These are phyloP conservation scores for Acacia crassicarpa DNA, from an alignment of 306 rosid genomes.

Conservation along the genomic window DNA sequence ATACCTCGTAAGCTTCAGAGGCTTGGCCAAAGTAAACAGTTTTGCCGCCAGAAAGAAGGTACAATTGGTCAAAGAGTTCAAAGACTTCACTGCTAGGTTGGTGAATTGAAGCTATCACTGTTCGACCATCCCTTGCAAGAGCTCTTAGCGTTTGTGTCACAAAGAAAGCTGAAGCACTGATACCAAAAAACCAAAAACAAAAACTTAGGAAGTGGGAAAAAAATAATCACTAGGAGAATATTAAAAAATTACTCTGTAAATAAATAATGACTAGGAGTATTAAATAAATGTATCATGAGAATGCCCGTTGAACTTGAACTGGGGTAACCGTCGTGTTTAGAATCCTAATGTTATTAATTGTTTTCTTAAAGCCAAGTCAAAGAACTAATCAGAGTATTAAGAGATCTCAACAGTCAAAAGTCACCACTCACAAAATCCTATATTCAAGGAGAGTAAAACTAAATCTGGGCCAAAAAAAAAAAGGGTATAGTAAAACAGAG, in stretches of 20 bases:
- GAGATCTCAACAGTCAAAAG: too few species aligned
- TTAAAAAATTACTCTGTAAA: neutral
- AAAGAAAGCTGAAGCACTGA: slow-evolving; percentile 98
- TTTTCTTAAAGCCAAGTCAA: too few species aligned
- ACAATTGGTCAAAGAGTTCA: slow-evolving; percentile 87
- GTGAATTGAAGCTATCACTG: slow-evolving; percentile 94
- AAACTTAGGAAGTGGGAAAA: neutral
- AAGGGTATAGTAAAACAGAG: too few species aligned
- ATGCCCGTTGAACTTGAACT: neutral
- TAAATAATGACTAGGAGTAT: too few species aligned
- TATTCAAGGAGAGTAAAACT: too few species aligned
- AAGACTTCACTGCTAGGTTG: slow-evolving; percentile 99
- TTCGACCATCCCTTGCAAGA: slow-evolving; percentile 88
- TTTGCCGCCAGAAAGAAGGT: slow-evolving; percentile 91
- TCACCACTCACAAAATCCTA: too few species aligned
- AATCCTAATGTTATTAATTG: too few species aligned
- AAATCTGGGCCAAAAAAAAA: too few species aligned
- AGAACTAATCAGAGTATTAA: too few species aligned
- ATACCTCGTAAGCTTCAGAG: slow-evolving; percentile 90
- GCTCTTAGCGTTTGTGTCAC: slow-evolving; percentile 90
- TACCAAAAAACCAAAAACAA: neutral
- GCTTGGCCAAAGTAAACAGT: slow-evolving; percentile 94
- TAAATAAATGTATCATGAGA: neutral
- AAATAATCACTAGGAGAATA: neutral
- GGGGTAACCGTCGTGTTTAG: neutral